Evolutionary conservation across 257 asterid genomes (phyloP).

Genomic region (Solanum pinnatisectum): DNA sequence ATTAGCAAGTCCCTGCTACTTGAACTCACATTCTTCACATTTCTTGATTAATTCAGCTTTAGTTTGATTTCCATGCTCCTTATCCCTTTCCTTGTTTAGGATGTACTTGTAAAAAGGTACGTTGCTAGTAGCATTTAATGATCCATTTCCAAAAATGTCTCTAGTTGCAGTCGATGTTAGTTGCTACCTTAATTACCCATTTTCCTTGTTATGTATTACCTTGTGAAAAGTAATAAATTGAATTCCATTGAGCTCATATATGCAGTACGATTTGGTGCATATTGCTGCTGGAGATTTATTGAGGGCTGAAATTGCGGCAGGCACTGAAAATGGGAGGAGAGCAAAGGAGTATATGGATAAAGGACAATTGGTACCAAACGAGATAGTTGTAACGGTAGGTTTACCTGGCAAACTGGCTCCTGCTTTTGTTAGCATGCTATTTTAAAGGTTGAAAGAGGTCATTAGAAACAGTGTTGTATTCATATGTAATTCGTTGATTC

Average conservation of each 20-base stretch:
- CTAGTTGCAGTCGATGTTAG: neutral
- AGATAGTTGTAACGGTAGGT: conserved; percentile 83
- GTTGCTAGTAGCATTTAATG: neutral
- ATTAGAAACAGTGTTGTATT: neutral
- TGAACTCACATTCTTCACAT: neutral
- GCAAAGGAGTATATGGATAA: conserved; percentile 92
- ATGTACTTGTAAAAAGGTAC: neutral
- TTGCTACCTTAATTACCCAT: neutral
- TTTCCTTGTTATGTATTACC: neutral
- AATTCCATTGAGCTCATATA: conserved; percentile 4
- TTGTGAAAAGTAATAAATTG: conserved; percentile 7
- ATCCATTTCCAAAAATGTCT: neutral
- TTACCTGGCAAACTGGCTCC: neutral
- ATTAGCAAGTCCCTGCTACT: neutral
- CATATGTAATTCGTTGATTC: neutral
- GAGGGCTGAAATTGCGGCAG: conserved; percentile 85
- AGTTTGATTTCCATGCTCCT: neutral
- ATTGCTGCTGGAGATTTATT: conserved; percentile 94
- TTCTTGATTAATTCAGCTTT: neutral
- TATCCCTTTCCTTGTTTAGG: neutral
- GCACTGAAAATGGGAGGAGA: conserved; percentile 78
- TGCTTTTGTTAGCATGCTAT: neutral
- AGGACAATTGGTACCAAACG: conserved; percentile 89
- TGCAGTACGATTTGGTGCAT: conserved; percentile 94
- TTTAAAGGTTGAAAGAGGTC: neutral